phyloP scores from a whole-genome alignment of 202 grass and related monocot genomes.

The Panicum hallii region DNA sequence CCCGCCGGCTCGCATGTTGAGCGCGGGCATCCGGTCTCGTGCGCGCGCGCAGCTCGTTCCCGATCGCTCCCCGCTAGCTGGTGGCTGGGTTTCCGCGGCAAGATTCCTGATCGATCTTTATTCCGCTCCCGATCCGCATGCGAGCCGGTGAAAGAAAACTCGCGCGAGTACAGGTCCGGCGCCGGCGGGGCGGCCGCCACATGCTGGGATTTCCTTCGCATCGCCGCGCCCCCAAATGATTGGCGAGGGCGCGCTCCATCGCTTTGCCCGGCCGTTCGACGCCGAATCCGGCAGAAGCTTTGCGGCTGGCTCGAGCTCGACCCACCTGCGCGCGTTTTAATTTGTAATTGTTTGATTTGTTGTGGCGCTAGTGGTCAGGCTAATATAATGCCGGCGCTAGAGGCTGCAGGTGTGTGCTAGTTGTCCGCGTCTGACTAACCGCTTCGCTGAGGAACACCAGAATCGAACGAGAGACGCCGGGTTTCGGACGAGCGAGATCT shows the following conservation, averaged over 20 bases:
- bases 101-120: constrained; percentile 39
- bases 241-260: neutral
- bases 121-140: neutral
- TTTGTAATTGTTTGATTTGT: neutral
- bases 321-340: neutral
- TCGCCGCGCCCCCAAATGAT: constrained; percentile 19
- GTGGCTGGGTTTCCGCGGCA: neutral
- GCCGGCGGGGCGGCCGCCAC: constrained; percentile 36
- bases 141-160: constrained; percentile 44
- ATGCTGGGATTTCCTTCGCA: constrained; percentile 46
- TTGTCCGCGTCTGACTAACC: constrained; percentile 6
- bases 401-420: neutral
- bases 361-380: neutral
- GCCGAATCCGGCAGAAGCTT: constrained; percentile 4
- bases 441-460: constrained; percentile 15
- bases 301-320: neutral
- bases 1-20: neutral
- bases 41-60: neutral
- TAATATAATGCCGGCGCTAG: neutral
- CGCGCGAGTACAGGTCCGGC: constrained; percentile 16
- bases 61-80: neutral
- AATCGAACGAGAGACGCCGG: neutral
- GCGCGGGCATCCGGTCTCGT: neutral
- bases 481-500: neutral
- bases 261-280: neutral